Evolutionary conservation across 305 asterid genomes (phyloP), one percentile per base, ranked within the genome.

Genomic region (Andrographis paniculata): DNA sequence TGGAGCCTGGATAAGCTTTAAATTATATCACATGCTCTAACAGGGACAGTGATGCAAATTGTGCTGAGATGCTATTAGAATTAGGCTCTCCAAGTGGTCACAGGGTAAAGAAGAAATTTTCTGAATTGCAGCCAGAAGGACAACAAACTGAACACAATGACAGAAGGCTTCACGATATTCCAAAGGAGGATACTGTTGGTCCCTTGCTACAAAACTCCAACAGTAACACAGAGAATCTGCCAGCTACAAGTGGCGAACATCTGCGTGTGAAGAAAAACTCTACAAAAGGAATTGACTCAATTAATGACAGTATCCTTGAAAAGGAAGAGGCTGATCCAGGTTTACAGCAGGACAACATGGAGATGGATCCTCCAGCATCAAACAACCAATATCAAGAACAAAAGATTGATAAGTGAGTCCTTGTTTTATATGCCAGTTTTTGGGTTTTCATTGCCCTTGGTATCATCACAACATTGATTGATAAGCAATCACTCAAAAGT

Each of bases 81-180:
- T 45, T 20, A 35, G 58, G 57, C 53, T 48, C 73, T 19, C 63
- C 24, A 59, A 41, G 50, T 42, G 66, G 70, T 50, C 65, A 40
- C 42, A 69, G 63, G 42, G 56, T 44, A 17, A 82, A 79, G 75
- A 80, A 63, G 78, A 78, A 67, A 66, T 66, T 46, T 58, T 69
- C 62, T 47, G 79, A 61, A 60, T 53, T 45, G 35, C 66, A 55
- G 19, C 24, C 41, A 62, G 75, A 55, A 59, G 77, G 61, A 30
- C 43, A 50, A 43, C 52, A 18, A 51, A 40, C 5, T 21, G 65
- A 59, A 56, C 59, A 46, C 45, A 36, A 42, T 51, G 73, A 39
- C 15, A 48, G 46, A 48, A 48, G 50, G 33, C 7, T 39, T 48
- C 50, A 24, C 14, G 23, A 33, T 49, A 50, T 28, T 66, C 55